phyloP scores from a whole-genome alignment of 2,329 filamentous ascomycete species.

The Penicillium occitanis region DNA sequence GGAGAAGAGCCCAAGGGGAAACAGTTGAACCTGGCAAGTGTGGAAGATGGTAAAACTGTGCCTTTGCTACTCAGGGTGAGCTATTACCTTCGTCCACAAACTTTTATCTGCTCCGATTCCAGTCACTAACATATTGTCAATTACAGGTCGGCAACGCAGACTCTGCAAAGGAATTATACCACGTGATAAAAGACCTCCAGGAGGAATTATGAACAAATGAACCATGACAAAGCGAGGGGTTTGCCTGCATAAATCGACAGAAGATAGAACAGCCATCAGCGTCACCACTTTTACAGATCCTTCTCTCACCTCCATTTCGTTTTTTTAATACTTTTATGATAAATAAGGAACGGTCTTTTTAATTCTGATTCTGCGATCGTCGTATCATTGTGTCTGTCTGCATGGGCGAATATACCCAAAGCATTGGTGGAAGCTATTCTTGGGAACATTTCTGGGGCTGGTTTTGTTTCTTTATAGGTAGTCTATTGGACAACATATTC shows the following conservation, averaged over 20 bases:
- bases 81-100: too few relatives aligned
- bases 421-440: conserved; percentile 5
- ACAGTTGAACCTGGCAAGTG: conserved; percentile 63
- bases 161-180: conserved; percentile 49
- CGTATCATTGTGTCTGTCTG: background rate
- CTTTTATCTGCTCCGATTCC: too few relatives aligned
- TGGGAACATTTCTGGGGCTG: background rate
- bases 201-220: conserved; percentile 34
- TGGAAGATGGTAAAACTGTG: conserved; percentile 54
- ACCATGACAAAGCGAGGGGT: background rate
- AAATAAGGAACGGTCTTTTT: background rate
- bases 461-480: background rate
- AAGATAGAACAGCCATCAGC: conserved; percentile 4
- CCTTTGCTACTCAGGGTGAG: conserved; percentile 58
- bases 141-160: conserved; percentile 45
- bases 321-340: background rate
- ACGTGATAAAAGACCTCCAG: conserved; percentile 44
- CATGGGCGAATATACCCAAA: conserved; percentile 7
- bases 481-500: background rate
- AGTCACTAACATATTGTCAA: background rate
- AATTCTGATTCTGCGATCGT: background rate
- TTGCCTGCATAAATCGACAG: background rate
- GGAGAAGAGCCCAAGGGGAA: conserved; percentile 68
- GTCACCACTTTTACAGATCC: background rate
- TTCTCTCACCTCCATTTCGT: background rate